These are phyloP conservation scores for Chaetomium globosum DNA, from an alignment of 2,329 filamentous ascomycete genomes.

Conservation along the genomic window DNA sequence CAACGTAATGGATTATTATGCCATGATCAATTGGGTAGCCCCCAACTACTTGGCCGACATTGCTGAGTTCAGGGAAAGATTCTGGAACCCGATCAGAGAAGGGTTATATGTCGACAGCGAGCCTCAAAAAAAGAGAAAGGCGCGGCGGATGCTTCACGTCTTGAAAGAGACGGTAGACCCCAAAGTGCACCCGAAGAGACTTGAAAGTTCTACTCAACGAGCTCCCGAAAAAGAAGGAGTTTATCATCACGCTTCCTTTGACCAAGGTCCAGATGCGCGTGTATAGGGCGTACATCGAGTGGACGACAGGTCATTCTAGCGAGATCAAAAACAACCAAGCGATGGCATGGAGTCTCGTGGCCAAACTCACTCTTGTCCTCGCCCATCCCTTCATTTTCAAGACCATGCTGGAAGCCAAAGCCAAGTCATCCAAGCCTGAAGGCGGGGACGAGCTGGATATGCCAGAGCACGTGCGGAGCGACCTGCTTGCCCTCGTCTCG, in stretches of 20 bases:
- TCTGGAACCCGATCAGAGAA: constrained; percentile 69
- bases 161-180: constrained; percentile 73
- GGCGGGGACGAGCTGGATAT: constrained; percentile 36
- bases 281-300: constrained; percentile 57
- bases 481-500: constrained; percentile 44
- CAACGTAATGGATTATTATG: constrained; percentile 78
- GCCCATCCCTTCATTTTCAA: constrained; percentile 56
- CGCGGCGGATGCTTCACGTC: constrained; percentile 67
- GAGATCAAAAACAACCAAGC: constrained; percentile 26
- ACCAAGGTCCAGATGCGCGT: constrained; percentile 64
- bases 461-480: constrained; percentile 39
- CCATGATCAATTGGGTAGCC: constrained; percentile 87
- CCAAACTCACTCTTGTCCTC: constrained; percentile 52
- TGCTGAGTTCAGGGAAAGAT: constrained; percentile 70
- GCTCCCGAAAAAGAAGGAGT: constrained; percentile 77
- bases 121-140: constrained; percentile 56
- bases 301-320: constrained; percentile 20
- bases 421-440: constrained; percentile 23
- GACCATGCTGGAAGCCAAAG: constrained; percentile 34
- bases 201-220: constrained; percentile 65
- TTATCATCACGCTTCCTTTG: constrained; percentile 73
- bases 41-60: constrained; percentile 73
- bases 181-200: constrained; percentile 74
- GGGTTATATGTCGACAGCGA: constrained; percentile 71
- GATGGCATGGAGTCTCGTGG: constrained; percentile 45